Evolutionary conservation across 495 filamentous ascomycete genomes (phyloP).

Genomic region (Parmelia sp.): DNA sequence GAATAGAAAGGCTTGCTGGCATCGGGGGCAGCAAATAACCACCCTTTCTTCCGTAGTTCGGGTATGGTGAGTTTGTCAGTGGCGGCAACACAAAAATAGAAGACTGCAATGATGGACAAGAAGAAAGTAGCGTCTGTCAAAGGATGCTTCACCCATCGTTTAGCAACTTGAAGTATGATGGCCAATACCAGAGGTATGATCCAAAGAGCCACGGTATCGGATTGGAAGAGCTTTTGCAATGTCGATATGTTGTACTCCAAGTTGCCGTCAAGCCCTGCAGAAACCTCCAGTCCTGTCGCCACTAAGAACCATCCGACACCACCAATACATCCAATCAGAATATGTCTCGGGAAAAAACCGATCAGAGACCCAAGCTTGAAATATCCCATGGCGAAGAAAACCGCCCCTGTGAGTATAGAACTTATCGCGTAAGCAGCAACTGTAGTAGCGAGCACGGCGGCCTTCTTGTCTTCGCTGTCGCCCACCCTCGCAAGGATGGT

Average conservation of each 20-base stretch:
- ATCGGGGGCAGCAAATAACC: slow-evolving; percentile 83
- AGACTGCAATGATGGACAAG: slow-evolving; percentile 66
- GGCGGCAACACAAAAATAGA: slow-evolving; percentile 71
- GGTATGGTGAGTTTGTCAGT: slow-evolving; percentile 57
- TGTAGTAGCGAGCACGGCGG: slow-evolving; percentile 84
- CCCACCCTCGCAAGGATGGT: slow-evolving; percentile 75
- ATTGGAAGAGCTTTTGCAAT: slow-evolving; percentile 59
- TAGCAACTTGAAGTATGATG: slow-evolving; percentile 64
- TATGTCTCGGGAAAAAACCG: slow-evolving; percentile 92
- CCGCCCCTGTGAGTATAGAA: slow-evolving; percentile 80
- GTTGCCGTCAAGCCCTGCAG: slow-evolving; percentile 78
- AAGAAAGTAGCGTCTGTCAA: slow-evolving; percentile 86
- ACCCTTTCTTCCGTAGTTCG: slow-evolving; percentile 62
- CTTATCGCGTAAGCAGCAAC: slow-evolving; percentile 87
- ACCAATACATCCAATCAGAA: slow-evolving; percentile 94
- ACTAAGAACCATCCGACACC: slow-evolving; percentile 96
- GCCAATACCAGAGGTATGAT: slow-evolving; percentile 70
- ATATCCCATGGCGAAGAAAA: slow-evolving; percentile 84
- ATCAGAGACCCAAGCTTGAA: slow-evolving; percentile 84
- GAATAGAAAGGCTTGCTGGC: slow-evolving; percentile 89
- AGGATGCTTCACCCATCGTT: slow-evolving; percentile 67
- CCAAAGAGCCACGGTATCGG: slow-evolving; percentile 77
- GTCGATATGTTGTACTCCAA: slow-evolving; percentile 74
- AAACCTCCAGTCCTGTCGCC: slow-evolving; percentile 87
- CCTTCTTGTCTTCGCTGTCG: slow-evolving; percentile 58